Evolutionary conservation across 1,284 basidiomycete species (phyloP).

Genomic region (Microbotryum silenes-acaulis): DNA sequence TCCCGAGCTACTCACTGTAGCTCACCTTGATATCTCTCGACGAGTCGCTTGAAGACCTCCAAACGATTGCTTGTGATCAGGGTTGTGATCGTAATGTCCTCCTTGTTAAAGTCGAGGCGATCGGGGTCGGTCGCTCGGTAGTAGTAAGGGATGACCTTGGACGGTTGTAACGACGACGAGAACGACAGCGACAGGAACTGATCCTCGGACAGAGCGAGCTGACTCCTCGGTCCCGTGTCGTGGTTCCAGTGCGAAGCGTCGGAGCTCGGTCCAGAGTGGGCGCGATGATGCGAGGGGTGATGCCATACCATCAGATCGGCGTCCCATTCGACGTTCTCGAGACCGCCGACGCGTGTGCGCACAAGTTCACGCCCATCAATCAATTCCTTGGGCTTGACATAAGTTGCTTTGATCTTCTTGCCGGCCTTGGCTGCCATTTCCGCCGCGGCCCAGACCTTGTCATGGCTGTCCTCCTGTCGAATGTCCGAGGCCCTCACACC

Average conservation of each 20-base stretch:
- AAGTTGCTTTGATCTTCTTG: conserved; percentile 20
- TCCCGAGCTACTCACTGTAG: conserved; percentile 5
- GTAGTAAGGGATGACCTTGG: conserved; percentile 68
- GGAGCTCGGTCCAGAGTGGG: conserved; percentile 17
- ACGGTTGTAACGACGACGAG: conserved; percentile 46
- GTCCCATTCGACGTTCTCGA: conserved; percentile 33
- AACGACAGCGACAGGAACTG: conserved; percentile 35
- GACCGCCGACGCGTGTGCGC: conserved; percentile 19
- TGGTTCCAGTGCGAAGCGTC: background rate
- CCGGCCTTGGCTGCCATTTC: conserved; percentile 20
- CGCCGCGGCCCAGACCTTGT: conserved; percentile 29
- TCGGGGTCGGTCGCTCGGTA: conserved; percentile 51
- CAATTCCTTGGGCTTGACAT: conserved; percentile 16
- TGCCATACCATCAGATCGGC: conserved; percentile 34
- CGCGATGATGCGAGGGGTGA: conserved; percentile 5
- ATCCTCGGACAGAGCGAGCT: conserved; percentile 29
- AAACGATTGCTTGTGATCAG: conserved; percentile 71
- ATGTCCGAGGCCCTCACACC: conserved; percentile 29
- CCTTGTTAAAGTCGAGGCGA: conserved; percentile 42
- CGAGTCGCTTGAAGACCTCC: conserved; percentile 59
- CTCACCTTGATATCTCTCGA: conserved; percentile 61
- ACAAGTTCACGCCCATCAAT: conserved; percentile 21
- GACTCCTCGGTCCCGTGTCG: background rate
- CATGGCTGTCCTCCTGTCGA: conserved; percentile 24
- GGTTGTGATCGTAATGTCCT: conserved; percentile 74